Conservation (phyloP, 148 eudicot species). For the Suaeda aralocaspica region DNA sequence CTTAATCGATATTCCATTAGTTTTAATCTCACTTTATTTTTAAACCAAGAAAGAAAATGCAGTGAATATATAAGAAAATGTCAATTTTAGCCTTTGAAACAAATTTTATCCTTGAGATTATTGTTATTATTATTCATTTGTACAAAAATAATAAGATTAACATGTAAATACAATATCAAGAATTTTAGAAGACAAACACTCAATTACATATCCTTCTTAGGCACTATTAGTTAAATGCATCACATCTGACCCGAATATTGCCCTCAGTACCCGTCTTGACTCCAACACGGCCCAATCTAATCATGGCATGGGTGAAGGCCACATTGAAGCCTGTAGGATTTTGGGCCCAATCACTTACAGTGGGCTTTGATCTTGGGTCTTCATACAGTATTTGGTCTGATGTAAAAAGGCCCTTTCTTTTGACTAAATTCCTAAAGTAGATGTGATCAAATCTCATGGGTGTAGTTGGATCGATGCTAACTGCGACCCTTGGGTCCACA, state of each 20-base stretch:
- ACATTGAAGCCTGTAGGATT: constrained; percentile 12
- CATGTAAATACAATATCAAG: too few relatives aligned
- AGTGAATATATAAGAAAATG: too few relatives aligned
- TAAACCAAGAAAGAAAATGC: too few relatives aligned
- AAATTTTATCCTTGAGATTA: too few relatives aligned
- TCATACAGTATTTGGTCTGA: constrained; percentile 69
- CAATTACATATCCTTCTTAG: not conserved
- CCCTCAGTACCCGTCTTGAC: constrained; percentile 22
- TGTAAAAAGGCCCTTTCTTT: constrained; percentile 59
- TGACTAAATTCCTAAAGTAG: constrained; percentile 48
- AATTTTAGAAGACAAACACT: too few relatives aligned
- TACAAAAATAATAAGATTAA: too few relatives aligned
- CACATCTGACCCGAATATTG: constrained; percentile 29
- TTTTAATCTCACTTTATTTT: too few relatives aligned
- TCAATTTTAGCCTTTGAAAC: too few relatives aligned
- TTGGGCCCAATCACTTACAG: constrained; percentile 33
- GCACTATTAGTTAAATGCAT: constrained; percentile 25
- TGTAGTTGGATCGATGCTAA: constrained; percentile 69
- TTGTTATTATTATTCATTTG: too few relatives aligned
- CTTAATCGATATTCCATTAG: too few relatives aligned
- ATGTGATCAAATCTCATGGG: constrained; percentile 59
- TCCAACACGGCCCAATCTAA: constrained; percentile 32
- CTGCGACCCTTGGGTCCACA: constrained; percentile 67
- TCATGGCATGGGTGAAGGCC: constrained; percentile 30
- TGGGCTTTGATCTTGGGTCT: constrained; percentile 46